Conservation (phyloP, 2,329 filamentous ascomycete genomes). For the Fusarium vanettenii region DNA sequence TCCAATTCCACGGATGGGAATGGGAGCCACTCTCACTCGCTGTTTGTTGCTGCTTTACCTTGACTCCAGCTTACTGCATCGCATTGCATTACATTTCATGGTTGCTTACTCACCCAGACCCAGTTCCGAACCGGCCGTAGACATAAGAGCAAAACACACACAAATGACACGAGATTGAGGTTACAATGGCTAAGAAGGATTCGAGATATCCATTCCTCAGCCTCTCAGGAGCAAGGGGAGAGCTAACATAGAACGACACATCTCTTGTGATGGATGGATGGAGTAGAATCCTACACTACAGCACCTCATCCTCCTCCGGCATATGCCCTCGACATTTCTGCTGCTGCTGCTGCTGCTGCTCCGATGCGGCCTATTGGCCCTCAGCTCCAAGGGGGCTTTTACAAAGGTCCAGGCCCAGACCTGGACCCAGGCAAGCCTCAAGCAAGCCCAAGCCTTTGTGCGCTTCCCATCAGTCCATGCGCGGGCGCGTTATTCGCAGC, state of each 20-base stretch:
- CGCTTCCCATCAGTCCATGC: slow-evolving; percentile 2
- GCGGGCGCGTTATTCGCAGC: slow-evolving; percentile 2
- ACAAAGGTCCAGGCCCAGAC: slow-evolving; percentile 2
- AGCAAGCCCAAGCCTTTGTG: background rate
- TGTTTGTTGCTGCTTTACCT: background rate
- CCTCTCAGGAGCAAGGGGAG: slow-evolving; percentile 7
- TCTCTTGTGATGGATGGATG: background rate
- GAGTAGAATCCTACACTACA: background rate
- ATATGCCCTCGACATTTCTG: background rate
- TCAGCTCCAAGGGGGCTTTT: slow-evolving; percentile 6
- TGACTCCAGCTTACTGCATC: background rate
- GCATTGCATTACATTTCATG: background rate
- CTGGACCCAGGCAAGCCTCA: slow-evolving; percentile 1
- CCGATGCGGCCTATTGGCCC: background rate
- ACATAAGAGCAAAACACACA: background rate
- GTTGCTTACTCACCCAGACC: background rate
- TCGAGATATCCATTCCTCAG: slow-evolving; percentile 35
- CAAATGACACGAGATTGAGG: background rate
- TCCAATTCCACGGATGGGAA: background rate
- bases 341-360: background rate
- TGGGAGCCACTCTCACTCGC: background rate
- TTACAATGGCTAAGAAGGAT: slow-evolving; percentile 17
- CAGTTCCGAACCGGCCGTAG: background rate
- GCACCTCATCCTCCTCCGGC: background rate
- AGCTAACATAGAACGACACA: background rate